phyloP scores from a whole-genome alignment of 352 stramenopile species.

The Plasmopara viticola region DNA sequence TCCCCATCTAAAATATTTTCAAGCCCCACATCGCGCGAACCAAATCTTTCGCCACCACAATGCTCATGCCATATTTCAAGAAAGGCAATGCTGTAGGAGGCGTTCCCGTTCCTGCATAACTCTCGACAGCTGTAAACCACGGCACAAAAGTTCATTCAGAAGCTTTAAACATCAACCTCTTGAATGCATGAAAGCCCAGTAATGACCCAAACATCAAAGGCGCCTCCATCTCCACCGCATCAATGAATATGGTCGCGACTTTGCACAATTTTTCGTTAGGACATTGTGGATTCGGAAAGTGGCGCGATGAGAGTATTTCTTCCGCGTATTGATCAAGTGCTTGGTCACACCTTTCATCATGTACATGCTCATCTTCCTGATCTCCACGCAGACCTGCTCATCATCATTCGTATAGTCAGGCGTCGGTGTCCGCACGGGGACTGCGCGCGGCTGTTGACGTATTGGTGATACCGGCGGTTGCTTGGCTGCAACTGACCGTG shows the following conservation, averaged over 20 bases:
- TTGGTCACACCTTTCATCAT: too few relatives aligned
- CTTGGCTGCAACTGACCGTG: constrained; percentile 1
- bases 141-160: too few relatives aligned
- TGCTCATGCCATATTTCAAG: too few relatives aligned
- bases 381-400: background rate
- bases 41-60: too few relatives aligned
- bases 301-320: background rate
- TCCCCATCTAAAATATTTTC: too few relatives aligned
- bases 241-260: constrained; percentile 23
- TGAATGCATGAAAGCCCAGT: constrained; percentile 39
- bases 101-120: constrained; percentile 4
- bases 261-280: constrained; percentile 2
- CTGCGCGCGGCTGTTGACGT: constrained; percentile 7
- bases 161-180: constrained; percentile 33
- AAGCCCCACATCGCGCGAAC: too few relatives aligned
- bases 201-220: constrained; percentile 34
- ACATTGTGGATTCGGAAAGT: too few relatives aligned
- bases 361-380: too few relatives aligned
- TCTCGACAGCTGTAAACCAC: constrained; percentile 28
- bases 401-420: constrained; percentile 4
- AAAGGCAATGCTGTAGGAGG: too few relatives aligned
- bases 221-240: constrained; percentile 19
- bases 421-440: constrained; percentile 6
- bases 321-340: constrained; percentile 9
- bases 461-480: background rate